Conservation (phyloP, 768 basidiomycete species). For the Thelephora aurantiotincta region DNA sequence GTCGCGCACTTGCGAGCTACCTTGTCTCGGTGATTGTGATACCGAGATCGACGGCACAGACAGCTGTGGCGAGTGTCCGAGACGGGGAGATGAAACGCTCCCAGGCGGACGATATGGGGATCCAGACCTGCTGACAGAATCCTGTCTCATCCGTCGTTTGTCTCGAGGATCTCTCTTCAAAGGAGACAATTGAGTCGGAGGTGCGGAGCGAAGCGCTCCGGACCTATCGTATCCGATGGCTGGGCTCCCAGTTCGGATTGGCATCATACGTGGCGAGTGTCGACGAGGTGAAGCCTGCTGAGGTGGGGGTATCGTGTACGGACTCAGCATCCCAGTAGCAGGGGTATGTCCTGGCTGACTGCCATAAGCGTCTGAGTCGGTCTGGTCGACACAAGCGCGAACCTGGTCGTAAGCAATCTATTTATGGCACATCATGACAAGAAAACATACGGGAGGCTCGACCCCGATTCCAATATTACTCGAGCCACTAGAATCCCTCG, state of each 20-base stretch:
- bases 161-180: not conserved
- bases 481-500: not conserved
- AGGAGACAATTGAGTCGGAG: too few relatives aligned
- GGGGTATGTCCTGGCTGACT: too few relatives aligned
- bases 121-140: not conserved
- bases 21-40: too few relatives aligned
- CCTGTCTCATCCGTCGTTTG: not conserved
- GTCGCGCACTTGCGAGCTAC: constrained; percentile 6
- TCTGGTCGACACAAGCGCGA: constrained; percentile 10
- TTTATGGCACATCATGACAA: not conserved
- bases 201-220: too few relatives aligned
- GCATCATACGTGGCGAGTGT: constrained; percentile 2
- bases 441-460: constrained; percentile 13
- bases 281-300: constrained; percentile 4
- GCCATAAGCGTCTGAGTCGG: too few relatives aligned
- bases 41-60: constrained; percentile 4
- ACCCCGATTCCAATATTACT: constrained; percentile 10
- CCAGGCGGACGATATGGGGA: not conserved
- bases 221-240: not conserved
- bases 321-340: constrained; percentile 10
- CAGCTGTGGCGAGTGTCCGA: not conserved
- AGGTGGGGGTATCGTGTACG: constrained; percentile 3
- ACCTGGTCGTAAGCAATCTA: constrained; percentile 9
- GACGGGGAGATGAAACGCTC: not conserved
- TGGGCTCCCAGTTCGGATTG: constrained; percentile 5